Evolutionary conservation across 495 filamentous ascomycete genomes (phyloP), one percentile per base, ranked within the genome.

Genomic region (Stereocaulon alpinum): DNA sequence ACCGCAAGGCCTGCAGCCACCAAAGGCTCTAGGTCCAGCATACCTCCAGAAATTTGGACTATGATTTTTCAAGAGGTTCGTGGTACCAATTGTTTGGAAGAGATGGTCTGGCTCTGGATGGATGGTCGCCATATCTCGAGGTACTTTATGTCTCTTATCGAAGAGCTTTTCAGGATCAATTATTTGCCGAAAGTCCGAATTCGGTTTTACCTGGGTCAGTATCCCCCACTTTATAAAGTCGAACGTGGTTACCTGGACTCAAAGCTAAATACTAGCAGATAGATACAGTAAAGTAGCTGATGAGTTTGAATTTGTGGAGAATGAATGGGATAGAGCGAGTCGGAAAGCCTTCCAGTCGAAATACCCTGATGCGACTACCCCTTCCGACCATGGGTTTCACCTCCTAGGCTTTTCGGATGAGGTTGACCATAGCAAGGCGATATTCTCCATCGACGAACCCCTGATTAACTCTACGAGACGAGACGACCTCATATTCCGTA

Each of bases 101-200:
- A 56, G 12, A 41, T 56, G 24, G 30, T 18, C 6, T 56, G 54
- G 54, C 54, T 56, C 30, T 56, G 41, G 54, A 30, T 45, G 43
- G 40, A 30, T n/a, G 54, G 40, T 6, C 27, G 54, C 40, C 15
- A 44, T 32, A 22, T 56, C 14, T 56, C 54, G 24, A 20, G 5
- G 14, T 18, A 30, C 3, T 56, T 56, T 40, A 56, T n/a, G 14
- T 12, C 1, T 15, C 24, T 43, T 15, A 22, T 56, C 30, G 54
- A 56, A 17, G 18, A 32, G 4, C 41, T 56, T 6, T 56, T 56
- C 17, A 56, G 27, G 27, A 30, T 12, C n/a, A 12, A 2, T 0
- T 14, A 32, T 7, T 6, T 56, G n/a, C 40, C 54, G 18, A 12
- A 43, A 10, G 43, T 17, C 0, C 27, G 12, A 6, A 29, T 56